Evolutionary conservation across 352 stramenopile genomes (phyloP), one percentile per base, ranked within the genome.

Genomic region (Ophiocytium majus): DNA sequence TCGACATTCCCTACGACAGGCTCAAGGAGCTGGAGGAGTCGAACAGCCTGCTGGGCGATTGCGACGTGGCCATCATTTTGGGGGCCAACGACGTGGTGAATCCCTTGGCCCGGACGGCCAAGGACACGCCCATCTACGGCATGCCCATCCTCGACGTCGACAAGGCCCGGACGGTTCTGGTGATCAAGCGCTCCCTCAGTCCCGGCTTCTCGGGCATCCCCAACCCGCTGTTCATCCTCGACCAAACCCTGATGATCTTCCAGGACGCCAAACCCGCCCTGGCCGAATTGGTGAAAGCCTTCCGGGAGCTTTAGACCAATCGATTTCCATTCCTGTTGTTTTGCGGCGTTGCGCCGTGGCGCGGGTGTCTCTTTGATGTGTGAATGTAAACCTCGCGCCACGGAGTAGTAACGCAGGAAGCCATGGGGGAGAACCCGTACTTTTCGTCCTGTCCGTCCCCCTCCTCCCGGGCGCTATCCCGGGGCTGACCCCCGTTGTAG

Each of bases 51-150:
- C 57, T 71, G 23, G 19, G 19, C 23, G 57, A 71, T 71, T 23
- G 19, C 57, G 57, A 71, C 28, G 57, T 71, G 19, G 57, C 28
- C 19, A 71, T 71, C 19, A 28, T 71, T 23, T 23, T 71, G 23
- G 57, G 57, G 23, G 57, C 57, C 28, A 71, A 71, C 57, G 57
- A 71, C 57, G 57, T 71, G 23, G 57, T 71, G 57, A 71, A 71
- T 28, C 57, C 57, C 19, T 23, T 23, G 23, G 57, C 57, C 23
- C 57, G 28, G 28, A 28, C 23, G 23, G 57, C 23, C 28, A 23
- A 23, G 28, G 23, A 23, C 23, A 71, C 19, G 23, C 57, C 57
- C 19, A 71, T 71, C 28, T 71, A 71, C 57, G 57, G 57, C 57
- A 71, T 71, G 57, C 57, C 57, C 23, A 28, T 71, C 23, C 23